Conservation (phyloP, 345 rosid species). For the Bruguiera gymnorhiza region DNA sequence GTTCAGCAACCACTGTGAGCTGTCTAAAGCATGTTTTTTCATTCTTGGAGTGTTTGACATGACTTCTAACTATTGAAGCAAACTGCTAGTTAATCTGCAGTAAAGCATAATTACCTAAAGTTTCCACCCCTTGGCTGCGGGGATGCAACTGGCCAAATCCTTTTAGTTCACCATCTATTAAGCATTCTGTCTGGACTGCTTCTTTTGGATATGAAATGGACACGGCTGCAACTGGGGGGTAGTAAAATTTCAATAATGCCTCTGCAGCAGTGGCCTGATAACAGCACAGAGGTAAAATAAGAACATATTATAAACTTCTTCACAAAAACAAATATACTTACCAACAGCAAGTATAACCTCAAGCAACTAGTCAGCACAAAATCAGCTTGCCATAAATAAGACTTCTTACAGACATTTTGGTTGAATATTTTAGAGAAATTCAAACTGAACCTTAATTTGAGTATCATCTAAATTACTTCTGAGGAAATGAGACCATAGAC, state of each 20-base stretch:
- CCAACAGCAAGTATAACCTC: not conserved
- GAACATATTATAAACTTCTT: not conserved
- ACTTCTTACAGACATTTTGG: no score
- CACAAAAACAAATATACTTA: not conserved
- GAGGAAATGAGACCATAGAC: no score
- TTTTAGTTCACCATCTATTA: slow-evolving; percentile 83
- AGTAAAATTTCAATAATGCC: slow-evolving; percentile 73
- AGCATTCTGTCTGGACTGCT: slow-evolving; percentile 68
- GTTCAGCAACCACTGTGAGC: no score
- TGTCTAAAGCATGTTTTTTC: not conserved
- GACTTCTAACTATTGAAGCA: not conserved
- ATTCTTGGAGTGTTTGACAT: not conserved
- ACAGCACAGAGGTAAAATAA: slow-evolving; percentile 3
- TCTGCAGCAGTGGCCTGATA: slow-evolving; percentile 69
- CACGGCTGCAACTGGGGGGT: slow-evolving; percentile 96
- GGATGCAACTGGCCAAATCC: slow-evolving; percentile 98
- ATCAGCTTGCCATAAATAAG: no score
- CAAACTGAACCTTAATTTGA: no score
- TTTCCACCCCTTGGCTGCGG: slow-evolving; percentile 95
- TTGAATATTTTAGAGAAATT: no score
- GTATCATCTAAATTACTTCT: no score
- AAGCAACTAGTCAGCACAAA: not conserved
- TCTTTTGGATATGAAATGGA: slow-evolving; percentile 84
- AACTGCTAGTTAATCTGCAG: slow-evolving; percentile 3
- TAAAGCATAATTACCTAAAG: slow-evolving; percentile 55